Conservation (phyloP, 2,329 filamentous ascomycete genomes). For the Apiospora aurea region DNA sequence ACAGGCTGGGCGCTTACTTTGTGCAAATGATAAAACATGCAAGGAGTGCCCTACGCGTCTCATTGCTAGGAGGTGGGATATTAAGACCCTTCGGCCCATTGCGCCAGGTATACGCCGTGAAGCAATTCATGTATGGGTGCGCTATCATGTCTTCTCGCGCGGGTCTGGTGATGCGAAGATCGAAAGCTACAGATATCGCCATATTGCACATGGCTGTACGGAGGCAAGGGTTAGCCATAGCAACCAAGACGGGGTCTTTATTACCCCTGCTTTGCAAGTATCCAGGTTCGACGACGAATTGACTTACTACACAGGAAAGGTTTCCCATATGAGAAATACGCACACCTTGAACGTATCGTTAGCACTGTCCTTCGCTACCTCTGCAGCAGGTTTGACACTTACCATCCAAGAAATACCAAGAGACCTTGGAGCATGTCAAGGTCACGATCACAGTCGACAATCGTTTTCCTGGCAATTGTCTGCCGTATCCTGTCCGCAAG, state of each 20-base stretch:
- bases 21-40: constrained; percentile 28
- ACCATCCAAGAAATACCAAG: constrained; percentile 55
- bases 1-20: constrained; percentile 18
- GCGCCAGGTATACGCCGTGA: constrained; percentile 34
- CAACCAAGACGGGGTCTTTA: background rate
- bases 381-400: constrained; percentile 29
- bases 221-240: background rate
- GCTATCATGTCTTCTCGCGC: constrained; percentile 30
- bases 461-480: constrained; percentile 52
- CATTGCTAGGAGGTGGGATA: constrained; percentile 29
- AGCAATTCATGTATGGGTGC: constrained; percentile 30
- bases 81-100: constrained; percentile 30
- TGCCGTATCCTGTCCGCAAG: constrained; percentile 51
- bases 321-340: constrained; percentile 44
- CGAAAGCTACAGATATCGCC: constrained; percentile 51
- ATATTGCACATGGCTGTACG: constrained; percentile 47
- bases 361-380: background rate
- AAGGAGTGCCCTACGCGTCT: constrained; percentile 33
- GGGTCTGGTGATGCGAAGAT: constrained; percentile 52
- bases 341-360: constrained; percentile 41
- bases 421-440: constrained; percentile 61
- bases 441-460: constrained; percentile 56
- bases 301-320: constrained; percentile 48
- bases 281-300: background rate
- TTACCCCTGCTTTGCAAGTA: background rate